A percentile compares a stretch with the other conserved stretches of the same genome.
phyloP scores from a whole-genome alignment of 1,139 yeast genomes.

The Suhomyces terraborum region DNA sequence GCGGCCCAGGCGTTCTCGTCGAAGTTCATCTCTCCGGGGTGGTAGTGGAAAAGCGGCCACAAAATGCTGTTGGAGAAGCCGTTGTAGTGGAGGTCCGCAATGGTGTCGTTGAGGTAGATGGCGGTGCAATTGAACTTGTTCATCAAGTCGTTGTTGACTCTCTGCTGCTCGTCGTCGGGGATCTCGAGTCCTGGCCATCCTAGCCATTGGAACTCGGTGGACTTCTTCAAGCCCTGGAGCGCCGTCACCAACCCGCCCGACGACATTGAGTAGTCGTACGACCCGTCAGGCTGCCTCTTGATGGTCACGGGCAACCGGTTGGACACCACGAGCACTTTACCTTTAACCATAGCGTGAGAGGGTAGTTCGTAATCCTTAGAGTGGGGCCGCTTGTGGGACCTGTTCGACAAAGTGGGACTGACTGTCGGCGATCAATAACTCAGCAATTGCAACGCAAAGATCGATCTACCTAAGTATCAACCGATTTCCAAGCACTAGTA shows the following conservation, averaged over 20 bases:
- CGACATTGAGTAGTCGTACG: slow-evolving; percentile 77
- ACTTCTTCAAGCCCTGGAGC: slow-evolving; percentile 82
- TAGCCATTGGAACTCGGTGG: slow-evolving; percentile 91
- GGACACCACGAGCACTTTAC: slow-evolving; percentile 88
- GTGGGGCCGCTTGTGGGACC: no score
- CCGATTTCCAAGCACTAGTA: no score
- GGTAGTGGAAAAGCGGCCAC: slow-evolving; percentile 98
- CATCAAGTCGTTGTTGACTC: slow-evolving; percentile 69
- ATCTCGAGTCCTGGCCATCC: slow-evolving; percentile 97
- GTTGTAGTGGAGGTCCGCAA: slow-evolving; percentile 95
- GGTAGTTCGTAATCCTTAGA: no score
- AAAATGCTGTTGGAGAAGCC: slow-evolving; percentile 90
- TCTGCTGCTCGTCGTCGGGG: slow-evolving; percentile 70
- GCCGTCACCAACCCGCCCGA: slow-evolving; percentile 98
- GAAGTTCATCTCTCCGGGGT: slow-evolving; percentile 98
- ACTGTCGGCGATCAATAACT: no score
- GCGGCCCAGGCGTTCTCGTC: slow-evolving; percentile 99
- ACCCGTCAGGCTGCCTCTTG: slow-evolving; percentile 58
- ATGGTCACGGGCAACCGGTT: slow-evolving; percentile 95
- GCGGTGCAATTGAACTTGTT: slow-evolving; percentile 89
- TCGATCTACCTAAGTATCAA: no score
- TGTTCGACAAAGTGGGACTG: no score
- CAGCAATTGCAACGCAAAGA: no score
- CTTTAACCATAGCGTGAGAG: slow-evolving; percentile 43
- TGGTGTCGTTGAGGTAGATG: slow-evolving; percentile 78